These are phyloP conservation scores for Hypoxylon rubiginosum DNA, from an alignment of 2,329 filamentous ascomycete genomes.

Conservation along the genomic window DNA sequence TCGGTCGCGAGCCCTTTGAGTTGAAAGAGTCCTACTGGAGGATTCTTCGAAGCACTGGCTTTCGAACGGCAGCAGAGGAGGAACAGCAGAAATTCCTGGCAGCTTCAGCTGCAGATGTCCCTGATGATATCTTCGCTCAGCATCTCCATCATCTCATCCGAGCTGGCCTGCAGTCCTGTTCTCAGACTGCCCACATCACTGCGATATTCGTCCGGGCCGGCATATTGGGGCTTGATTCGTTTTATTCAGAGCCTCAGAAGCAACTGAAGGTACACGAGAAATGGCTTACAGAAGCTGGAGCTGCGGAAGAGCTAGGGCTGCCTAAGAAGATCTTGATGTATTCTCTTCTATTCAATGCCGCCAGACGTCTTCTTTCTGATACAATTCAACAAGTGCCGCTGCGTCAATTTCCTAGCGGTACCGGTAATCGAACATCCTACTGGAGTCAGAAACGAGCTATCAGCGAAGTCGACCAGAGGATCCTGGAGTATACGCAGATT, in stretches of 20 bases:
- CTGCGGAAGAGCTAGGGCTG: slow-evolving; percentile 13
- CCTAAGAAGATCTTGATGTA: background rate
- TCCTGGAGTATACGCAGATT: slow-evolving; percentile 21
- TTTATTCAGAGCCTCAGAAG: background rate
- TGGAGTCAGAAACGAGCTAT: slow-evolving; percentile 18
- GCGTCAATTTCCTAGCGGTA: background rate
- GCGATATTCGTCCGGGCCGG: slow-evolving; percentile 23
- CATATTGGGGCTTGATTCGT: slow-evolving; percentile 10
- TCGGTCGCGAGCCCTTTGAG: slow-evolving; percentile 37
- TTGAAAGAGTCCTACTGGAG: slow-evolving; percentile 42
- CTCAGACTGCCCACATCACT: background rate
- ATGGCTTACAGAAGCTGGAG: slow-evolving; percentile 20
- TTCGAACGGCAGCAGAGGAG: slow-evolving; percentile 42
- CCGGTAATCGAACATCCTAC: background rate
- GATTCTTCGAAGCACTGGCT: slow-evolving; percentile 26
- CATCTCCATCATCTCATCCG: slow-evolving; percentile 10
- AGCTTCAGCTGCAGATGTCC: background rate
- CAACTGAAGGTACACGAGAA: slow-evolving; percentile 32
- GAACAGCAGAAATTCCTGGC: slow-evolving; percentile 28
- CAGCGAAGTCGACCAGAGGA: slow-evolving; percentile 18
- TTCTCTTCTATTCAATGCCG: slow-evolving; percentile 2
- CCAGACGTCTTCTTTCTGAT: slow-evolving; percentile 25
- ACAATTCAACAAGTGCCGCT: slow-evolving; percentile 19
- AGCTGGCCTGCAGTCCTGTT: slow-evolving; percentile 20
- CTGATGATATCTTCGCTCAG: slow-evolving; percentile 8